A percentile compares a stretch with the other conserved stretches of the same genome.
Conservation (phyloP, 345 rosid genomes). For the Reutealis trisperma region DNA sequence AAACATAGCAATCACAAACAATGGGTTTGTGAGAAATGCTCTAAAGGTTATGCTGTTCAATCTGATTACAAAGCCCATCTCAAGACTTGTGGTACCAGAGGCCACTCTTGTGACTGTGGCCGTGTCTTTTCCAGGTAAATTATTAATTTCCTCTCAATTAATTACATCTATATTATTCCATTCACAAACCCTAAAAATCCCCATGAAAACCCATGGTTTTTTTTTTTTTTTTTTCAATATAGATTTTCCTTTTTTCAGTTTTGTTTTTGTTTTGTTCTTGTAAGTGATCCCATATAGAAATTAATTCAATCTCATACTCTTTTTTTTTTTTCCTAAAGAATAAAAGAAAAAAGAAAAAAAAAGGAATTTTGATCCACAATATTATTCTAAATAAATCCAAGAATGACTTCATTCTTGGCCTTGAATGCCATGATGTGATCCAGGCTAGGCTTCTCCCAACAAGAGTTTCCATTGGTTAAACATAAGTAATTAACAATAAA, state of each 20-base stretch:
- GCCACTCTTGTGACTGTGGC: conserved; percentile 91
- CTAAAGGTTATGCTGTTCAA: conserved; percentile 83
- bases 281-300: neutral
- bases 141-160: neutral
- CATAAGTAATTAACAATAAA: conserved; percentile 12
- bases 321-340: neutral
- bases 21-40: conserved; percentile 82
- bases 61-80: conserved; percentile 90
- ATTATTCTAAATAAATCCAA: conserved; percentile 22
- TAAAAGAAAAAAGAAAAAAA: no score
- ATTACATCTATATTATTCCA: neutral
- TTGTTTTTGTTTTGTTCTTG: neutral
- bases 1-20: conserved; percentile 79
- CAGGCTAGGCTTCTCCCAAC: neutral
- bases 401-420: conserved; percentile 29
- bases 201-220: neutral
- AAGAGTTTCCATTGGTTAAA: conserved; percentile 19
- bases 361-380: neutral
- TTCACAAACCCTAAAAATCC: conserved; percentile 20
- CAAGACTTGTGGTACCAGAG: conserved; percentile 85
- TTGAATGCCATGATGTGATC: conserved; percentile 13
- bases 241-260: neutral
- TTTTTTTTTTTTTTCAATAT: neutral
- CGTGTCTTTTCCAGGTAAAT: conserved; percentile 83
- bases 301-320: neutral